These are phyloP conservation scores for Termitomyces sp. DNA, from an alignment of 768 basidiomycete genomes.

Conservation along the genomic window DNA sequence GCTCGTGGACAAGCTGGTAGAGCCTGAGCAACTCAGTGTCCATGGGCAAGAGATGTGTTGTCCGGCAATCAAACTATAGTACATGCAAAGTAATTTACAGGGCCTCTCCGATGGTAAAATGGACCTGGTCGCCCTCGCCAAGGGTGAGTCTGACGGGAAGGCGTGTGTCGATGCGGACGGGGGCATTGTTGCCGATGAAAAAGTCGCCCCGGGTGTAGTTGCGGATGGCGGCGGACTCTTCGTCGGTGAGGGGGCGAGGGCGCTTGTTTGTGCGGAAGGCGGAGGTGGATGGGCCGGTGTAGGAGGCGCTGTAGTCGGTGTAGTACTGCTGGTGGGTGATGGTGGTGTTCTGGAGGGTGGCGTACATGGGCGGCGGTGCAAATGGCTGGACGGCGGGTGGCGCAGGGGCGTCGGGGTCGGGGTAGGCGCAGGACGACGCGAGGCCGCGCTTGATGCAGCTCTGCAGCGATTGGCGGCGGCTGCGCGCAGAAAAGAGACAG, in stretches of 20 bases:
- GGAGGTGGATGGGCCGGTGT: slow-evolving; percentile 65
- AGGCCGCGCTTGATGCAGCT: slow-evolving; percentile 81
- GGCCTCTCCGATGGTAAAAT: slow-evolving; percentile 47
- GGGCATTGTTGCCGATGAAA: slow-evolving; percentile 75
- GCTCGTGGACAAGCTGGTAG: slow-evolving; percentile 77
- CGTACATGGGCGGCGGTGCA: slow-evolving; percentile 47
- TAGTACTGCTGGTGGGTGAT: slow-evolving; percentile 67
- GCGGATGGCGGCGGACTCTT: slow-evolving; percentile 77
- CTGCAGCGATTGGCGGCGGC: slow-evolving; percentile 26
- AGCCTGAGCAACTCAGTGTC: slow-evolving; percentile 69
- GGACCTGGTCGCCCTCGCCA: slow-evolving; percentile 79
- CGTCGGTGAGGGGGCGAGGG: slow-evolving; percentile 74
- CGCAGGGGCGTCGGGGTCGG: slow-evolving; percentile 60
- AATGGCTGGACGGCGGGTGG: slow-evolving; percentile 36
- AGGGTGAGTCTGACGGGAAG: slow-evolving; percentile 74
- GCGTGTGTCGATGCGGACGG: slow-evolving; percentile 78
- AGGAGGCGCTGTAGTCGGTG: slow-evolving; percentile 62
- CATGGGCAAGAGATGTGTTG: slow-evolving; percentile 25
- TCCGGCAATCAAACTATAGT: neutral
- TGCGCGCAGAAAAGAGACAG: neutral
- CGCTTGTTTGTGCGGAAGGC: slow-evolving; percentile 80
- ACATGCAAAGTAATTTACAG: neutral
- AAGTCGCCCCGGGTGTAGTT: slow-evolving; percentile 81
- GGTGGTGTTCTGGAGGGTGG: slow-evolving; percentile 38
- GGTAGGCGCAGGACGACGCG: slow-evolving; percentile 65